These are phyloP conservation scores for Apiotrichum siamense DNA, from an alignment of 1,284 basidiomycete species.

Conservation along the genomic window DNA sequence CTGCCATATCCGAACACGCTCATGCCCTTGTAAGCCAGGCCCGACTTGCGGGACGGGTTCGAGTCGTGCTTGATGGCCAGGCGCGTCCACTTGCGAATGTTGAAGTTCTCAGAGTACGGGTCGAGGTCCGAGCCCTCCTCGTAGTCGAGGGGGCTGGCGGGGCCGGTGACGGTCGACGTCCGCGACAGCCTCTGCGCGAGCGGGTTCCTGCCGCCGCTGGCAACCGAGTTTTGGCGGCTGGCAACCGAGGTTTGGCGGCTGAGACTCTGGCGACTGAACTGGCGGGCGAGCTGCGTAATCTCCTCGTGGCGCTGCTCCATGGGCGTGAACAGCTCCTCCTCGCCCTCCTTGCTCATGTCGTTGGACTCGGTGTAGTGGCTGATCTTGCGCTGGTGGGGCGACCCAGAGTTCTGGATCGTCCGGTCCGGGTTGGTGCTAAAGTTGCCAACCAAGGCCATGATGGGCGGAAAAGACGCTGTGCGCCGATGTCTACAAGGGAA, in stretches of 20 bases:
- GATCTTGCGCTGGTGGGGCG: not conserved
- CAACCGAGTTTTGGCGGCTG: not conserved
- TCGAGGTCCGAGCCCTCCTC: slow-evolving; percentile 44
- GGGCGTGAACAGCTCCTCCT: slow-evolving; percentile 7
- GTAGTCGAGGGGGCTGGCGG: slow-evolving; percentile 28
- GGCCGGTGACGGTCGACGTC: not conserved
- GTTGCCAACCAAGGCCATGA: slow-evolving; percentile 17
- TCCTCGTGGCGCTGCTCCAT: slow-evolving; percentile 16
- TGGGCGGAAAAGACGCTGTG: not conserved
- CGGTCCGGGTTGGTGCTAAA: slow-evolving; percentile 11
- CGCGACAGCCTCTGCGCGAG: not conserved
- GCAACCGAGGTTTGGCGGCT: not conserved
- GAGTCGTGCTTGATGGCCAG: slow-evolving; percentile 36
- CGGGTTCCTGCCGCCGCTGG: slow-evolving; percentile 1
- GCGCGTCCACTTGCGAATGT: slow-evolving; percentile 46
- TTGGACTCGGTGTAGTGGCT: not conserved
- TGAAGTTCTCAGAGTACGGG: slow-evolving; percentile 48
- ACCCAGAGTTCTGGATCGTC: not conserved
- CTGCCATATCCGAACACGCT: slow-evolving; percentile 50
- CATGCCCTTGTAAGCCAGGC: slow-evolving; percentile 47
- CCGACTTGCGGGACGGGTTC: slow-evolving; percentile 44
- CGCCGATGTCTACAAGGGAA: not conserved
- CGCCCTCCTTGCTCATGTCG: slow-evolving; percentile 4
- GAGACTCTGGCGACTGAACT: slow-evolving; percentile 27
- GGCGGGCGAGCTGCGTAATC: slow-evolving; percentile 29